Base-by-base conservation (phyloP, 2,329 filamentous ascomycete species). In the Aspergillus pseudoviridinutans region DNA sequence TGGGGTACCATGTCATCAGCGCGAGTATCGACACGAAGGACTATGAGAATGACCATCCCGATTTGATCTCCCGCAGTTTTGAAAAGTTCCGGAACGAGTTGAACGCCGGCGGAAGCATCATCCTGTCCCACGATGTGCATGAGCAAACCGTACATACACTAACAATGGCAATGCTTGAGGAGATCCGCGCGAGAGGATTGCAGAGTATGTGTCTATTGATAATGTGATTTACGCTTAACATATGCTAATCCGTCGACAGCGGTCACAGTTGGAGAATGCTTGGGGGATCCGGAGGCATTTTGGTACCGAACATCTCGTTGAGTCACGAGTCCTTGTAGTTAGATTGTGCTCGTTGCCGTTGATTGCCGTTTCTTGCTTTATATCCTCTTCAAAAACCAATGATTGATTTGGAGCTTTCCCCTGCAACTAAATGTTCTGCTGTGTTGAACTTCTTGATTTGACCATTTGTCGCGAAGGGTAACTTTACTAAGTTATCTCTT, bases 261-360 rank as follows among this genome's bases (percentile, higher is more conserved):
- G 47, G 81, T 83, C 28, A 83, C 83, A 1, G 79, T 85, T 4
- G 84, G 82, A 0, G 80, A 85, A 58, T 87, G 84, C 57, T 74
- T 86, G 17, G 79, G 78, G 0, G 82, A 86, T 56, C 69, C 81
- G 7, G 58, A 58, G n/a, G 73, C 68, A 17, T 77, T 79, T 60
- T 85, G 82, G 83, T 85, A 85, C 64, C 70, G 73, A 14, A 47
- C 9, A 24, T 47, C 44, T 24, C 44, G 44, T 17, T 47, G 14
- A 25, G 12, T 6, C 20, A 47, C 44, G 44, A 25, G 44, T 25
- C 24, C 5, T 47, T 47, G 20, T 25, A 14, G 9, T 47, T 12
- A 24, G 12, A 27, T 47, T 47, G 44, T 47, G 42, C 42, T 46
- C 24, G n/a, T 46, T 3, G 38, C 4, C 42, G 24, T 46, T 46